A percentile compares a stretch with the other conserved stretches of the same genome.
Conservation (phyloP, 257 asterid species). For the Petunia axillaris region DNA sequence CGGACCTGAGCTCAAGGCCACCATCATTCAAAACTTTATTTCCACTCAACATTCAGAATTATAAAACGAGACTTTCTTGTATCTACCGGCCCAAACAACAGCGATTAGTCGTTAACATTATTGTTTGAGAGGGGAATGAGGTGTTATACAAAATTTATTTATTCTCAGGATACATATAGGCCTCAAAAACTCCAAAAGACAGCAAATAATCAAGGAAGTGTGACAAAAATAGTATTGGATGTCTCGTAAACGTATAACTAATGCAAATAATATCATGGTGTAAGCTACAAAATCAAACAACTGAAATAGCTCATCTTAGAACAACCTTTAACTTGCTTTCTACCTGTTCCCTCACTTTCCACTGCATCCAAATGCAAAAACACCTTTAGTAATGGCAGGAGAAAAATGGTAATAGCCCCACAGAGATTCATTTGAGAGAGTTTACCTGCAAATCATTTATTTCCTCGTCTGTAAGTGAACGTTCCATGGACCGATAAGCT, state of each 20-base stretch:
- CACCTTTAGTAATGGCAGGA: neutral
- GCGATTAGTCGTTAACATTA: too few species aligned
- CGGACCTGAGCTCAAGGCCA: too few species aligned
- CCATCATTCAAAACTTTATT: too few species aligned
- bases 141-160: too few species aligned
- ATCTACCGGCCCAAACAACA: too few species aligned
- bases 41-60: too few species aligned
- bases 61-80: too few species aligned
- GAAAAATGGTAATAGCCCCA: neutral
- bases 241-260: neutral
- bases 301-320: slow-evolving; percentile 58
- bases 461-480: slow-evolving; percentile 93
- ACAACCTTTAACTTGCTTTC: slow-evolving; percentile 80
- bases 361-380: slow-evolving; percentile 50
- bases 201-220: slow-evolving; percentile 10
- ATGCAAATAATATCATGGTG: slow-evolving; percentile 9
- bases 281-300: neutral
- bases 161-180: neutral
- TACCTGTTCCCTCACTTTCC: slow-evolving; percentile 91
- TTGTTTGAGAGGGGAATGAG: too few species aligned
- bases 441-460: slow-evolving; percentile 92
- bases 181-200: slow-evolving; percentile 23
- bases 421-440: neutral
- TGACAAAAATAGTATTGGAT: neutral
- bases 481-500: slow-evolving; percentile 91